Base-by-base conservation (phyloP, 345 rosid genomes). In the Euphorbia tirucalli region DNA sequence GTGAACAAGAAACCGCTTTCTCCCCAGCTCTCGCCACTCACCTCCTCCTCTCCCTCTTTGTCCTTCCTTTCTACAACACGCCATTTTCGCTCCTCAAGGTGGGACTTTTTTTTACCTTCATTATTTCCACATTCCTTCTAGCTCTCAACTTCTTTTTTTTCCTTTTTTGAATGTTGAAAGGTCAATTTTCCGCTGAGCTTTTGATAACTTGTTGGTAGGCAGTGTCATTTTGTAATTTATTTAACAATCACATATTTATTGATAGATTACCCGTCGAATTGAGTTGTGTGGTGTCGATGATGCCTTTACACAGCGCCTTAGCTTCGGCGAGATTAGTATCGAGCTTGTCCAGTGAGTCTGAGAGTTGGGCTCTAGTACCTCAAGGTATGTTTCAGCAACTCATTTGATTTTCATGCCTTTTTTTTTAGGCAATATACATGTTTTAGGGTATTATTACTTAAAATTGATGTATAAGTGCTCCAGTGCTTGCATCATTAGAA, bases 321-420 rank as follows among this genome's bases (percentile, higher is more conserved):
- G 97, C 93, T 44, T 85, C 89, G 14, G 84, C 93, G 11, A 83
- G 88, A 78, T 77, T 90, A 32, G 71, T 75, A 7, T 90, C 93
- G 52, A 84, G 87, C 77, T 84, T 89, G 86, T 75, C 93, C 14
- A 67, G 78, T 52, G 92, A 79, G 66, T 82, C 87, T 66, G 83
- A 68, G 46, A 72, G 85, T 75, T 89, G 89, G 93, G 86, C 86
- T 71, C 71, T 91, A 61, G 97, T 89, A 73, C 91, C 90, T 84
- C 92, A 87, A 87, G 94, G 97, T 88, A 18, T 52, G 9, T 61
- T 41, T 4, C 30, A 49, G 18, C 1, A 14, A 14, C 49, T 62
- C 5, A 15, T 3, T 21, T n/a, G 16, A n/a, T 11, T 43, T 55
- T 7, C 55, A 11, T 16, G 0, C 11, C 27, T 6, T 6, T 6